Percentiles rank a stretch among this genome's conserved stretches.
Conservation (phyloP, 257 asterid genomes). For the Nicotiana tabacum region DNA sequence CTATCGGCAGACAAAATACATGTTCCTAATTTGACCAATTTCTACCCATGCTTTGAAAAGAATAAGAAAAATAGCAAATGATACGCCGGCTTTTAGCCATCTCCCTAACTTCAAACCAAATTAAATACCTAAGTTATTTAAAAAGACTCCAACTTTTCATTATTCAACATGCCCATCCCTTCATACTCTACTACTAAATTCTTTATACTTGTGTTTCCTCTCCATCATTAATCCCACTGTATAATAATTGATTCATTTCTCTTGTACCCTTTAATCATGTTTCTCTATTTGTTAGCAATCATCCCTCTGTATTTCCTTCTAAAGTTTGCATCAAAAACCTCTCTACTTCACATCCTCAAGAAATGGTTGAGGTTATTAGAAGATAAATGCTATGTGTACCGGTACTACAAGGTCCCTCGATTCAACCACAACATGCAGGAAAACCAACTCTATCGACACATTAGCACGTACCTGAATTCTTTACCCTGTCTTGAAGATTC, state of each 20-base stretch:
- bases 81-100: background rate
- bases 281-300: conserved; percentile 27
- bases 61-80: background rate
- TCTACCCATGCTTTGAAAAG: background rate
- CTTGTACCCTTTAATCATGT: conserved; percentile 26
- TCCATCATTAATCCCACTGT: background rate
- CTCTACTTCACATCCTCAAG: conserved; percentile 37
- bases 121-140: background rate
- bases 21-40: conserved; percentile 10
- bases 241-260: too few relatives aligned
- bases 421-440: conserved; percentile 87
- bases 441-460: conserved; percentile 61
- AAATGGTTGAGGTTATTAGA: conserved; percentile 35
- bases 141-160: background rate
- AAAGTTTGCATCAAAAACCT: conserved; percentile 45
- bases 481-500: conserved; percentile 67
- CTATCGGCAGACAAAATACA: background rate
- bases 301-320: conserved; percentile 20
- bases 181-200: background rate
- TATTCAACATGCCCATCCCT: background rate
- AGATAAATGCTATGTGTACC: conserved; percentile 61
- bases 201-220: background rate
- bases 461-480: conserved; percentile 63
- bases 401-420: conserved; percentile 75
- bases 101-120: background rate